These are phyloP conservation scores for Mycena leptocephala DNA, from an alignment of 768 basidiomycete genomes.

Conservation along the genomic window DNA sequence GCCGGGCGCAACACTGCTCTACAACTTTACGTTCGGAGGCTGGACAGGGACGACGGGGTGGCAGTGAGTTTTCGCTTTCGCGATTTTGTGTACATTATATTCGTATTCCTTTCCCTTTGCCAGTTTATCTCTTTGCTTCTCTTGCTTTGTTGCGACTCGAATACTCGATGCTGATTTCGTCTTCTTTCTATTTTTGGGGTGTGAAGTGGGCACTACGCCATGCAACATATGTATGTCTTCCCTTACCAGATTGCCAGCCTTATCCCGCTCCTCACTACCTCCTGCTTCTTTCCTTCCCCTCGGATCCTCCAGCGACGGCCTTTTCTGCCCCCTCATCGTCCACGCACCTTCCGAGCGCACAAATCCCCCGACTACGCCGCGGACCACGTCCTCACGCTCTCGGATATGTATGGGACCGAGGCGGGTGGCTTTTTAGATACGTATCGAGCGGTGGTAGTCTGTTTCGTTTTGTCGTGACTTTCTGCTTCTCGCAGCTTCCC, in stretches of 20 bases:
- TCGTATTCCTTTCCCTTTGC: slow-evolving; percentile 44
- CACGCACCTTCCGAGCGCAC: slow-evolving; percentile 54
- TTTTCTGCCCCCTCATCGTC: slow-evolving; percentile 64
- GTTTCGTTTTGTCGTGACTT: background rate
- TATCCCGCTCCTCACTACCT: too few relatives aligned
- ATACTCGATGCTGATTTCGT: background rate
- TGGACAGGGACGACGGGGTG: slow-evolving; percentile 68
- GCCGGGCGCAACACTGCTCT: slow-evolving; percentile 58
- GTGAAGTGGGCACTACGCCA: slow-evolving; percentile 23
- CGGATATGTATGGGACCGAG: slow-evolving; percentile 44
- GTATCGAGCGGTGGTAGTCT: slow-evolving; percentile 25
- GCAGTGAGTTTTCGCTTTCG: slow-evolving; percentile 50
- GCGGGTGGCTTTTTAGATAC: background rate
- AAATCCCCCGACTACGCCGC: slow-evolving; percentile 23
- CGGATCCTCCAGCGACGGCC: slow-evolving; percentile 62
- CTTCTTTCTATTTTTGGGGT: background rate
- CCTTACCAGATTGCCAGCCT: background rate
- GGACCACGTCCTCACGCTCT: slow-evolving; percentile 55
- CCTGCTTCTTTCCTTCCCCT: background rate
- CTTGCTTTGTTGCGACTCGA: background rate
- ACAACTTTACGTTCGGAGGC: slow-evolving; percentile 59
- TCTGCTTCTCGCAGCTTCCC: background rate
- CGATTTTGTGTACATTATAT: too few relatives aligned
- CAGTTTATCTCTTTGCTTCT: background rate
- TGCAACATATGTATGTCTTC: slow-evolving; percentile 33